These are phyloP conservation scores for Starmerella gropengiesseri DNA, from an alignment of 805 yeast species.

Conservation along the genomic window DNA sequence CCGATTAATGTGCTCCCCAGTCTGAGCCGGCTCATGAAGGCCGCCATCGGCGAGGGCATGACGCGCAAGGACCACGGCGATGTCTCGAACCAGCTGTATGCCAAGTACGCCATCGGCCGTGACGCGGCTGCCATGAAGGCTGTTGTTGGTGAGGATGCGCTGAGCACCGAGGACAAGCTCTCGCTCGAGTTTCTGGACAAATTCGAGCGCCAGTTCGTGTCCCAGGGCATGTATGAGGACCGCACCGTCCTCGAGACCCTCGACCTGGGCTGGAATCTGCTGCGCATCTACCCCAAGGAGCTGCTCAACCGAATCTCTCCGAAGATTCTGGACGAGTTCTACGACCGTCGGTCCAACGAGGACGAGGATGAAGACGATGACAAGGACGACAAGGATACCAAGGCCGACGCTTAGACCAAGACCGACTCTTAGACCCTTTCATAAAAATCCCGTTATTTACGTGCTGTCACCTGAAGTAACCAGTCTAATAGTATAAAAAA, in stretches of 20 bases:
- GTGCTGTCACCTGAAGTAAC: not conserved
- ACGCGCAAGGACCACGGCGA: conserved; percentile 99
- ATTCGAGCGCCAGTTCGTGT: conserved; percentile 88
- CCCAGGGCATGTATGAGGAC: conserved; percentile 95
- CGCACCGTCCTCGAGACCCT: conserved; percentile 89
- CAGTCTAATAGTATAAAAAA: not conserved
- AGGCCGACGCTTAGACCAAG: too few species aligned
- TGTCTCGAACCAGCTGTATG: conserved; percentile 96
- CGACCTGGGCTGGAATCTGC: conserved; percentile 95
- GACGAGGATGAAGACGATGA: conserved; percentile 39
- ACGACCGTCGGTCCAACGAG: conserved; percentile 42
- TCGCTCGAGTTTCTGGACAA: conserved; percentile 96
- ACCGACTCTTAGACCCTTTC: too few species aligned
- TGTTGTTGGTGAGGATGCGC: conserved; percentile 99
- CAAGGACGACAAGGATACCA: conserved; percentile 17
- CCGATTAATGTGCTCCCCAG: conserved; percentile 98
- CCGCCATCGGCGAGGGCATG: conserved; percentile 99
- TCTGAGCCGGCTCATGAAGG: conserved; percentile 94
- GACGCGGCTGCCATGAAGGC: conserved; percentile 99
- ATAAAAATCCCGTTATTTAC: not conserved
- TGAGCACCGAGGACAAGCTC: conserved; percentile 92
- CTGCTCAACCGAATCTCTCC: conserved; percentile 97
- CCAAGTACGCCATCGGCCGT: conserved; percentile 98
- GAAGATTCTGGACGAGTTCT: conserved; percentile 88
- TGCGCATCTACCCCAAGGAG: conserved; percentile 98